Evolutionary conservation across 2,329 filamentous ascomycete species (phyloP).

Genomic region (Pseudogymnoascus sp.): DNA sequence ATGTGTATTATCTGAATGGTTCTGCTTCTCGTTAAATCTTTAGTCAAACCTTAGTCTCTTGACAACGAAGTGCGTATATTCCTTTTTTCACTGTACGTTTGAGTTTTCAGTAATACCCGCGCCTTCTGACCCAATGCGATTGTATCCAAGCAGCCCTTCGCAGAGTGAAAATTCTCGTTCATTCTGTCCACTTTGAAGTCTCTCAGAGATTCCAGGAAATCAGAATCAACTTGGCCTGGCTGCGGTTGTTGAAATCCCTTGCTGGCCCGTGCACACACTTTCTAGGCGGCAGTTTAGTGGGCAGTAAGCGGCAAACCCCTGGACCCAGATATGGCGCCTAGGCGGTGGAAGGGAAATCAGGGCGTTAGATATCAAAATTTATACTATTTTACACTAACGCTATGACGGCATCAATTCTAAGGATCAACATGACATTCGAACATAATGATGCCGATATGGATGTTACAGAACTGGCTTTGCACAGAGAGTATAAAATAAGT

Average conservation of each 20-base stretch:
- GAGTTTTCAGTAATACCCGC: neutral
- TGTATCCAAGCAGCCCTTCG: neutral
- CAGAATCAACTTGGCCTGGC: neutral
- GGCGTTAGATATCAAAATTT: neutral
- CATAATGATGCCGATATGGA: neutral
- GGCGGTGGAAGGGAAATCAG: neutral
- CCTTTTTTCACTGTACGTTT: neutral
- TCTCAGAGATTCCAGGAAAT: neutral
- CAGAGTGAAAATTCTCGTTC: neutral
- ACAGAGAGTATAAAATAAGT: neutral
- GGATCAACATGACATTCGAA: neutral
- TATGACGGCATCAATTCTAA: neutral
- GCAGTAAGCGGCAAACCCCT: slow-evolving; percentile 4
- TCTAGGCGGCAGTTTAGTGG: neutral
- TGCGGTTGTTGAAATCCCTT: neutral
- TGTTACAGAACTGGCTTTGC: neutral
- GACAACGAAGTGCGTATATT: neutral
- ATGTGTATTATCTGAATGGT: neutral
- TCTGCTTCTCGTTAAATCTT: neutral
- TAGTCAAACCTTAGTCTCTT: neutral
- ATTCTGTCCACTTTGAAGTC: neutral
- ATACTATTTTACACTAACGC: neutral
- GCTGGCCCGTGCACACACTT: neutral
- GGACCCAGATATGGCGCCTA: neutral
- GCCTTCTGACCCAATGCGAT: neutral